Conservation (phyloP, 768 basidiomycete genomes). For the Gloeopeniophorella convolvens region DNA sequence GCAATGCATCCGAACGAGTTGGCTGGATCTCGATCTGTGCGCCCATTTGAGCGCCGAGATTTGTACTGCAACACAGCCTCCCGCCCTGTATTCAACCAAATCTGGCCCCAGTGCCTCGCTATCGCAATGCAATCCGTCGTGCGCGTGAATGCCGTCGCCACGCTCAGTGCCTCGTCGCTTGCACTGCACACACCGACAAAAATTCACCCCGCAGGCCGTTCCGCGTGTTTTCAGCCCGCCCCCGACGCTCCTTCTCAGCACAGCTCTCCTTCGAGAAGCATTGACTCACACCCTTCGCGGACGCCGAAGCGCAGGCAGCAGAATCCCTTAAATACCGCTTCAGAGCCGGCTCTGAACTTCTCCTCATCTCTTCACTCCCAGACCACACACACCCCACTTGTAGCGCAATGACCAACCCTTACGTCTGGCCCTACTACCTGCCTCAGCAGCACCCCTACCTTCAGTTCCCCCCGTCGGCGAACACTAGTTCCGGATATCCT, state of each 20-base stretch:
- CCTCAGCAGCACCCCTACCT: conserved; percentile 16
- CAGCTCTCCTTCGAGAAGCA: neutral
- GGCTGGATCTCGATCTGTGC: too few species aligned
- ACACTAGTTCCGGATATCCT: too few species aligned
- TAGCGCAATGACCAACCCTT: conserved; percentile 6
- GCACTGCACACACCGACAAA: neutral
- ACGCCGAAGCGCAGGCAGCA: neutral
- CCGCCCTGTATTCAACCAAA: neutral
- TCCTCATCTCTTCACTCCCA: neutral
- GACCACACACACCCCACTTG: neutral
- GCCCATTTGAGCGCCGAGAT: too few species aligned
- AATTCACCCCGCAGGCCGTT: neutral
- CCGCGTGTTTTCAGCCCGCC: conserved; percentile 9
- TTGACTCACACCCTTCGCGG: conserved; percentile 12
- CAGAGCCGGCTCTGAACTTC: neutral
- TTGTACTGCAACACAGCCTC: too few species aligned
- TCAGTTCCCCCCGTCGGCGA: conserved; percentile 6
- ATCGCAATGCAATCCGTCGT: neutral
- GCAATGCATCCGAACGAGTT: too few species aligned
- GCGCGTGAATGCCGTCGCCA: neutral
- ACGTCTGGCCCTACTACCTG: conserved; percentile 14
- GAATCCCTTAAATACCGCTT: neutral
- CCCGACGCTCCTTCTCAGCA: neutral
- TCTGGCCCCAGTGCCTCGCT: neutral
- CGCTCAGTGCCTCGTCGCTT: conserved; percentile 8